These are phyloP conservation scores for Diaporthe australafricana DNA, from an alignment of 2,329 filamentous ascomycete genomes.

Conservation along the genomic window DNA sequence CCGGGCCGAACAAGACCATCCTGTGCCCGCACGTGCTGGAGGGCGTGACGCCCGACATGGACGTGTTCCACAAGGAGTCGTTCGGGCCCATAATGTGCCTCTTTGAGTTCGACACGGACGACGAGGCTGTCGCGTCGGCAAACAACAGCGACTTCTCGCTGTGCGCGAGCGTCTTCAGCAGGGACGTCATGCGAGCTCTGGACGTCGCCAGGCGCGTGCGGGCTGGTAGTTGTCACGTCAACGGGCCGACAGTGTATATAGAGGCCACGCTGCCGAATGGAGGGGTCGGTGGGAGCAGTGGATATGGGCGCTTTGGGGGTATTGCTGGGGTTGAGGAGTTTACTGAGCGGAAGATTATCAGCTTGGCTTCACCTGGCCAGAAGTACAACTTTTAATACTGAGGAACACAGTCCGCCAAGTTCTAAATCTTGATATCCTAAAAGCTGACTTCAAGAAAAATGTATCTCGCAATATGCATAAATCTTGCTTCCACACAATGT, in stretches of 20 bases:
- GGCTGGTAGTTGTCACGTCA: conserved; percentile 62
- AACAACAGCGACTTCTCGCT: conserved; percentile 80
- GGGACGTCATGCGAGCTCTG: conserved; percentile 65
- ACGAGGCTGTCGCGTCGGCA: conserved; percentile 73
- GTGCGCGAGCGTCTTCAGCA: conserved; percentile 72
- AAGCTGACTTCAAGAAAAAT: too few species aligned
- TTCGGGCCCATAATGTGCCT: conserved; percentile 75
- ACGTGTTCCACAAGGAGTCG: conserved; percentile 72
- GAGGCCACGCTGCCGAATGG: conserved; percentile 56
- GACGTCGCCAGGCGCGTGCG: conserved; percentile 65
- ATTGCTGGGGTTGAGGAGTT: conserved; percentile 50
- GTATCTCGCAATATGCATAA: too few species aligned
- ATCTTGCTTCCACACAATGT: too few species aligned
- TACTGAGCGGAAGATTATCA: conserved; percentile 51
- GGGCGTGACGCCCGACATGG: conserved; percentile 73
- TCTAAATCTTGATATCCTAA: too few species aligned
- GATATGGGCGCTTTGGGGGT: conserved; percentile 55
- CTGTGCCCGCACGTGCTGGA: conserved; percentile 71
- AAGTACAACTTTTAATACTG: conserved; percentile 41
- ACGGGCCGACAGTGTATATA: conserved; percentile 57
- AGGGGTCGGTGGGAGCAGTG: conserved; percentile 54
- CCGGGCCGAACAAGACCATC: conserved; percentile 53
- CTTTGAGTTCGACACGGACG: conserved; percentile 67
- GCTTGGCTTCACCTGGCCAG: conserved; percentile 42
- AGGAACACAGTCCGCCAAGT: too few species aligned